These are phyloP conservation scores for Apiospora phragmitis DNA, from an alignment of 2,329 filamentous ascomycete species.

Conservation along the genomic window DNA sequence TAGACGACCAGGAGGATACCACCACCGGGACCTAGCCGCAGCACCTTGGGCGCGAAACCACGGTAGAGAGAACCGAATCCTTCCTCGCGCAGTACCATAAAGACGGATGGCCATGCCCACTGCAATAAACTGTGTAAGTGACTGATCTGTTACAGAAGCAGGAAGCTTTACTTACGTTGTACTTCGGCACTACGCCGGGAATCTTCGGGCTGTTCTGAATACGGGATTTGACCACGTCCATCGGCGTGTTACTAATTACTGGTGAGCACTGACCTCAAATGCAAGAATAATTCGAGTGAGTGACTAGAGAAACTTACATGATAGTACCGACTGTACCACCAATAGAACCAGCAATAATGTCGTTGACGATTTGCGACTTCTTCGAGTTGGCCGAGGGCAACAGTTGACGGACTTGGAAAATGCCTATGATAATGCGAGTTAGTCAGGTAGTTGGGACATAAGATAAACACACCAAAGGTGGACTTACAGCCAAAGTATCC, in stretches of 20 bases:
- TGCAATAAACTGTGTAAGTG: background rate
- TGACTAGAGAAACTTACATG: conserved; percentile 24
- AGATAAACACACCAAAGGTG: background rate
- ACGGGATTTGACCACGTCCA: conserved; percentile 97
- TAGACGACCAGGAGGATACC: conserved; percentile 63
- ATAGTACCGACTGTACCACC: conserved; percentile 69
- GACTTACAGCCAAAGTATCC: conserved; percentile 70
- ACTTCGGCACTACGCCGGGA: conserved; percentile 82
- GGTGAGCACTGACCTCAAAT: conserved; percentile 10
- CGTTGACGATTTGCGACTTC: conserved; percentile 62
- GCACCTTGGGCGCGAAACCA: conserved; percentile 11
- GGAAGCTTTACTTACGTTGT: conserved; percentile 58
- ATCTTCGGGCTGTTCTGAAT: conserved; percentile 93
- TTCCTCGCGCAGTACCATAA: conserved; percentile 61
- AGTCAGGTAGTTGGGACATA: background rate
- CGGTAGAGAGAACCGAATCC: conserved; percentile 66
- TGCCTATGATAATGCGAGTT: conserved; percentile 37
- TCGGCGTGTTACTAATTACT: conserved; percentile 89
- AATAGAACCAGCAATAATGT: conserved; percentile 81
- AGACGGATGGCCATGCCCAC: conserved; percentile 4
- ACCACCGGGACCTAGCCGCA: conserved; percentile 58
- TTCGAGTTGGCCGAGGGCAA: conserved; percentile 82
- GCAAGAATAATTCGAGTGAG: background rate
- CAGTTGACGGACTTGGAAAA: conserved; percentile 90
- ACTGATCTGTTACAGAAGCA: background rate